Conservation (phyloP, 2,329 filamentous ascomycete species). For the Chaetomium sp. region DNA sequence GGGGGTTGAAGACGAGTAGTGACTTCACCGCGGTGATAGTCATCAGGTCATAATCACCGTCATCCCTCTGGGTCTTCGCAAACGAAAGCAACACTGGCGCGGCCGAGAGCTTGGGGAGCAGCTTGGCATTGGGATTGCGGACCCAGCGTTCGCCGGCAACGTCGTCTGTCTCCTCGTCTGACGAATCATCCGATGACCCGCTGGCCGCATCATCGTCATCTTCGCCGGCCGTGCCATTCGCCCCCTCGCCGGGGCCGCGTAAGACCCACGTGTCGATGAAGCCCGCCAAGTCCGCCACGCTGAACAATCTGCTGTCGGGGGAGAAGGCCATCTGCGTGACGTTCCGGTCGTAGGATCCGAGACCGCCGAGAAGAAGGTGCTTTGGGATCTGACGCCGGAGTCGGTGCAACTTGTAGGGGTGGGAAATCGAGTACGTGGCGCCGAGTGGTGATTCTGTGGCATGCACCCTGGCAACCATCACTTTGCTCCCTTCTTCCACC, state of each 20-base stretch:
- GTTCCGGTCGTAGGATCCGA: constrained; percentile 75
- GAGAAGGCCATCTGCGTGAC: constrained; percentile 79
- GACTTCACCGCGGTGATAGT: constrained; percentile 60
- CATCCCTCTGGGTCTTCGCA: constrained; percentile 49
- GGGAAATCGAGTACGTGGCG: constrained; percentile 47
- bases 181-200: constrained; percentile 31
- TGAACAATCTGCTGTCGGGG: constrained; percentile 75
- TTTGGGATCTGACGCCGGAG: constrained; percentile 57
- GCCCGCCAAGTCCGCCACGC: constrained; percentile 78
- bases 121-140: constrained; percentile 68
- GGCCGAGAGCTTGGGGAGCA: constrained; percentile 69
- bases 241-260: constrained; percentile 55
- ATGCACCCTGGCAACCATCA: constrained; percentile 56
- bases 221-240: constrained; percentile 35
- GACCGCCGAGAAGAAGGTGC: constrained; percentile 62
- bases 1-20: constrained; percentile 76
- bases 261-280: constrained; percentile 86
- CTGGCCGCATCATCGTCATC: constrained; percentile 42
- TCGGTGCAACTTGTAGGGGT: constrained; percentile 53
- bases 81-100: constrained; percentile 71
- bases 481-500: constrained; percentile 61
- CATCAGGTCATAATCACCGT: constrained; percentile 55
- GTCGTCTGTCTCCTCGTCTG: constrained; percentile 38
- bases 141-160: constrained; percentile 67
- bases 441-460: constrained; percentile 39